Conservation (phyloP, 495 filamentous ascomycete genomes). For the Talaromyces adpressus region DNA sequence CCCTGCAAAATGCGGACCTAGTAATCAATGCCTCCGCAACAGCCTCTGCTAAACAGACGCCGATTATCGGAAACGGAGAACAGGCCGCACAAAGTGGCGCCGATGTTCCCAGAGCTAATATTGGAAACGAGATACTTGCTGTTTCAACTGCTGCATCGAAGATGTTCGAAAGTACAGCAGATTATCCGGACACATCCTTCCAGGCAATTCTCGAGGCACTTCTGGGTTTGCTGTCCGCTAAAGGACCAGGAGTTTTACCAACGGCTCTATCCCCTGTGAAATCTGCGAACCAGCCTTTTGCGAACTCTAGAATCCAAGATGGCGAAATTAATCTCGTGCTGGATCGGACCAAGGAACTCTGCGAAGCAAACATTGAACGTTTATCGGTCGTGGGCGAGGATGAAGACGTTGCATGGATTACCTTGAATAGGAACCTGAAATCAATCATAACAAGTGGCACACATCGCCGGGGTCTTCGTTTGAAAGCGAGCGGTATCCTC, state of each 20-base stretch:
- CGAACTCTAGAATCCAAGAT: conserved; percentile 38
- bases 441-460: conserved; percentile 47
- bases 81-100: conserved; percentile 19
- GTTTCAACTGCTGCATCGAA: conserved; percentile 83
- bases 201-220: conserved; percentile 69
- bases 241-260: conserved; percentile 16
- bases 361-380: conserved; percentile 69
- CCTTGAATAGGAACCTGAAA: conserved; percentile 65
- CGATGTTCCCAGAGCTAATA: conserved; percentile 51
- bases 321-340: conserved; percentile 61
- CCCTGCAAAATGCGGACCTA: conserved; percentile 83
- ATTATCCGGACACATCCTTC: conserved; percentile 79
- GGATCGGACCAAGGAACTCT: conserved; percentile 72
- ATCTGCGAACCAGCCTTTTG: conserved; percentile 26
- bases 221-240: conserved; percentile 53
- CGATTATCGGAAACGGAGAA: conserved; percentile 22
- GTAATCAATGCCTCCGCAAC: conserved; percentile 56
- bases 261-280: conserved; percentile 14
- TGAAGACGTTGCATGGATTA: conserved; percentile 63
- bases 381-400: conserved; percentile 55
- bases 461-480: conserved; percentile 53
- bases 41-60: conserved; percentile 24
- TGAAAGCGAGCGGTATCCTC: conserved; percentile 66
- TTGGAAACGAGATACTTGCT: conserved; percentile 72
- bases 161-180: conserved; percentile 81